Evolutionary conservation across 805 yeast species (phyloP).

Genomic region (Lipomyces orientalis): DNA sequence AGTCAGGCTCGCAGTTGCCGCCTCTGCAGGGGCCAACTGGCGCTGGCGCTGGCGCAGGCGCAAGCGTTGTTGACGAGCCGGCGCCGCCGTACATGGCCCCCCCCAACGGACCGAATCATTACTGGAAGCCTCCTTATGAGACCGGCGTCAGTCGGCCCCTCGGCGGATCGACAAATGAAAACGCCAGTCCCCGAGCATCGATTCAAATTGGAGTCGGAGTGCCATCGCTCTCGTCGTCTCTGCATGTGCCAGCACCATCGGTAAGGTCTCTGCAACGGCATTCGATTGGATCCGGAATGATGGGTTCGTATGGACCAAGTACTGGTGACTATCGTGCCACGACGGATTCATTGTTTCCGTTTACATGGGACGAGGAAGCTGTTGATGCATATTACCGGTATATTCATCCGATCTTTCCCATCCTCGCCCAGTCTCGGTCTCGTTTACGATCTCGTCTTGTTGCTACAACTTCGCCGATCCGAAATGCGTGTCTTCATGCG

Average conservation of each 20-base stretch:
- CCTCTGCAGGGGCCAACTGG: neutral
- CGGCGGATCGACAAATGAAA: slow-evolving; percentile 1
- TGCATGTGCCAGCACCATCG: neutral
- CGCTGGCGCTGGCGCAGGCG: too few relatives aligned
- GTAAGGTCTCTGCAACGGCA: slow-evolving; percentile 15
- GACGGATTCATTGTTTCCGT: slow-evolving; percentile 14
- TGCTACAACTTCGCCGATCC: slow-evolving; percentile 39
- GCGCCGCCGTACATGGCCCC: slow-evolving; percentile 31
- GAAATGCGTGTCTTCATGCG: slow-evolving; percentile 41
- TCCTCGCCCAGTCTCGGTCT: slow-evolving; percentile 46
- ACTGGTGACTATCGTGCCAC: neutral
- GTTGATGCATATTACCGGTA: slow-evolving; percentile 47
- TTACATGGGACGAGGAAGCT: slow-evolving; percentile 41
- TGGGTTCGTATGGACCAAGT: slow-evolving; percentile 12
- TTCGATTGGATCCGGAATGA: slow-evolving; percentile 24
- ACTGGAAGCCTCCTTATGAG: slow-evolving; percentile 31
- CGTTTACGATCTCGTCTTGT: slow-evolving; percentile 44
- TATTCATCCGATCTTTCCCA: slow-evolving; percentile 49
- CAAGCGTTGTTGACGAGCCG: neutral
- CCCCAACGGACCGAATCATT: slow-evolving; percentile 28
- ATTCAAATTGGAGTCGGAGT: neutral
- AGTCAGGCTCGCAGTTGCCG: slow-evolving; percentile 10
- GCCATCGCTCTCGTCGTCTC: neutral
- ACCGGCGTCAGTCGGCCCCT: slow-evolving; percentile 7
- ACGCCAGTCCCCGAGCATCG: slow-evolving; percentile 6